Conservation (phyloP, 345 rosid species). For the Arabidopsis arenosa region DNA sequence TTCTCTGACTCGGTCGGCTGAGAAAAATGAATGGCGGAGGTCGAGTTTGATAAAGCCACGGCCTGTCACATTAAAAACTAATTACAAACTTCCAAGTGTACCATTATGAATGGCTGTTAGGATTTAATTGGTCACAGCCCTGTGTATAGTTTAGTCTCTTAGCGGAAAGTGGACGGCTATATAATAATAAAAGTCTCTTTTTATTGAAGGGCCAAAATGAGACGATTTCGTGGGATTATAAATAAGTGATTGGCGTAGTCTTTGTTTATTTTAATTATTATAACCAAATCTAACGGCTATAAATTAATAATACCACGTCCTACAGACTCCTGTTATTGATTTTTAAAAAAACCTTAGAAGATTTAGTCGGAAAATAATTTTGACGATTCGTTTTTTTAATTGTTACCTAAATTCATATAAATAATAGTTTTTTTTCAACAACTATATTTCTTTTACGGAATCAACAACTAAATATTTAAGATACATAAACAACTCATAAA, state of each 20-base stretch:
- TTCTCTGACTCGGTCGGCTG: background rate
- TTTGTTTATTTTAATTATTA: background rate
- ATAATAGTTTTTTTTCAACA: no score
- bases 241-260: background rate
- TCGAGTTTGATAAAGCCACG: conserved; percentile 24
- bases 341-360: no score
- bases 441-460: no score
- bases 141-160: background rate
- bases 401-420: no score
- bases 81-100: background rate
- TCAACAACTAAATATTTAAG: no score
- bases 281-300: conserved; percentile 39
- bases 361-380: no score
- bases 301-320: conserved; percentile 21
- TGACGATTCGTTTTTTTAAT: no score
- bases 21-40: conserved; percentile 26
- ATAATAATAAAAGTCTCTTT: background rate
- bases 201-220: conserved; percentile 29
- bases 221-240: conserved; percentile 42
- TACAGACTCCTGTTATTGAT: background rate
- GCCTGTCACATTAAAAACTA: background rate
- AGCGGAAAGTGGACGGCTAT: conserved; percentile 32
- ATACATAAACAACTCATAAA: no score
- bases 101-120: background rate
- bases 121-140: background rate